Percentiles rank a stretch among this genome's conserved stretches.
Evolutionary conservation across 2,329 filamentous ascomycete genomes (phyloP).

Genomic region (Fusarium incarnatum): DNA sequence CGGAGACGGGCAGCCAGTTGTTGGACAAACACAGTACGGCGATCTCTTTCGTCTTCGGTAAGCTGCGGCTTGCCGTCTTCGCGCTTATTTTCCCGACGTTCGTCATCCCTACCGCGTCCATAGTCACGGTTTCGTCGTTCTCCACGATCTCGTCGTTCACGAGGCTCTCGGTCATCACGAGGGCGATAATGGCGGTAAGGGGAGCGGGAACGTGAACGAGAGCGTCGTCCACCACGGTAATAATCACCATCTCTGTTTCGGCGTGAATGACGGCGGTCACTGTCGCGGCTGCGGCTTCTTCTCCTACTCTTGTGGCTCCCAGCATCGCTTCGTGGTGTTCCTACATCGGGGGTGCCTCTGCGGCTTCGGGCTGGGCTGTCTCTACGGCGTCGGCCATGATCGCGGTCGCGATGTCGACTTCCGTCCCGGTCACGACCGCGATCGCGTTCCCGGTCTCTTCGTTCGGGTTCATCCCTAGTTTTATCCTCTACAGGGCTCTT

Average conservation of each 20-base stretch:
- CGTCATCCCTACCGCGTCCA: slow-evolving; percentile 67
- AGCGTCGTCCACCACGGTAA: slow-evolving; percentile 67
- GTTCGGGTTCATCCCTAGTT: slow-evolving; percentile 57
- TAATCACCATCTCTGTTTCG: slow-evolving; percentile 80
- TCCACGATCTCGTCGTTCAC: slow-evolving; percentile 62
- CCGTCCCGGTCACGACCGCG: slow-evolving; percentile 66
- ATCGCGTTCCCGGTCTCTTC: slow-evolving; percentile 68
- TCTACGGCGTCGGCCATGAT: slow-evolving; percentile 61
- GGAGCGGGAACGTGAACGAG: slow-evolving; percentile 78
- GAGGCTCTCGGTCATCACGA: slow-evolving; percentile 63
- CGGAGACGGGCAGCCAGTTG: slow-evolving; percentile 94
- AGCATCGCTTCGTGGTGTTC: slow-evolving; percentile 78
- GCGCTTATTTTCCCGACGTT: slow-evolving; percentile 56
- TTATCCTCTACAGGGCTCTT: slow-evolving; percentile 64
- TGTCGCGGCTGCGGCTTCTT: slow-evolving; percentile 82
- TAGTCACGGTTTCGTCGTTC: slow-evolving; percentile 65
- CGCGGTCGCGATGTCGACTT: slow-evolving; percentile 67
- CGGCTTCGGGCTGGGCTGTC: slow-evolving; percentile 65
- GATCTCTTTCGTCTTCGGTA: slow-evolving; percentile 95
- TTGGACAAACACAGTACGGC: slow-evolving; percentile 97
- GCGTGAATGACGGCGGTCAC: slow-evolving; percentile 78
- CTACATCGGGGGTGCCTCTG: slow-evolving; percentile 66
- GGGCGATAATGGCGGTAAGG: slow-evolving; percentile 70
- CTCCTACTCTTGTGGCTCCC: slow-evolving; percentile 85
- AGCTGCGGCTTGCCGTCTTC: slow-evolving; percentile 73